Percentiles rank a stretch among this genome's conserved stretches.
Conservation (phyloP, 208 protist species). For the Acanthamoeba lenticulata region DNA sequence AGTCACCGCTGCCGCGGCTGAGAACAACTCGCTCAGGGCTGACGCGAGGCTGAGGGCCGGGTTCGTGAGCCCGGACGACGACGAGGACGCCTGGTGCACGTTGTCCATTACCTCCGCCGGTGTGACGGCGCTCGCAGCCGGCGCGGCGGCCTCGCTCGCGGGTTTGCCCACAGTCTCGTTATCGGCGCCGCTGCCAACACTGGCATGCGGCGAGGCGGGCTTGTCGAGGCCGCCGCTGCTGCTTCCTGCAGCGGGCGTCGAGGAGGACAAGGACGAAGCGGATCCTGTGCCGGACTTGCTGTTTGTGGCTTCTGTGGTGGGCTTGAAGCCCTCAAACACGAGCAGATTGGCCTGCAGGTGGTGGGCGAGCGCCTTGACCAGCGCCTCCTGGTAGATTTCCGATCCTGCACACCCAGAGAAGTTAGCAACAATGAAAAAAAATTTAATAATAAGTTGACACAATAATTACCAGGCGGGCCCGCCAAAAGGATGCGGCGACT, state of each 20-base stretch:
- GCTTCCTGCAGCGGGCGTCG: too few relatives aligned
- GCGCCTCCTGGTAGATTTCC: conserved; percentile 55
- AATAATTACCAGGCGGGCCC: conserved; percentile 24
- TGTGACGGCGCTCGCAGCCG: too few relatives aligned
- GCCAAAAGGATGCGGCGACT: conserved; percentile 36
- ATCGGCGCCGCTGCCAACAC: background rate
- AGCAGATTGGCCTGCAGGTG: conserved; percentile 38
- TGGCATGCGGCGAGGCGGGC: too few relatives aligned
- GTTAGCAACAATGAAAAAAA: background rate
- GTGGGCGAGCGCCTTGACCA: conserved; percentile 44
- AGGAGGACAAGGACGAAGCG: background rate
- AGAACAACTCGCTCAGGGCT: background rate
- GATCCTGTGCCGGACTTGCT: background rate
- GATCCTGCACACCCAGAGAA: background rate
- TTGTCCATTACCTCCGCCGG: too few relatives aligned
- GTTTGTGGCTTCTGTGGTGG: background rate
- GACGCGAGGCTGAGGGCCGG: background rate
- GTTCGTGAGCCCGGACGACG: background rate
- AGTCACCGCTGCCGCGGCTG: background rate
- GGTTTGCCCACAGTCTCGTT: background rate
- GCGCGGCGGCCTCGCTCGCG: background rate
- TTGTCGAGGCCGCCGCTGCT: background rate
- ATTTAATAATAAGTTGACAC: background rate
- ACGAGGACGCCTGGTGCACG: too few relatives aligned
- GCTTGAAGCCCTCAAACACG: conserved; percentile 62